These are phyloP conservation scores for Penicillium sp. DNA, from an alignment of 2,329 filamentous ascomycete genomes.

Conservation along the genomic window DNA sequence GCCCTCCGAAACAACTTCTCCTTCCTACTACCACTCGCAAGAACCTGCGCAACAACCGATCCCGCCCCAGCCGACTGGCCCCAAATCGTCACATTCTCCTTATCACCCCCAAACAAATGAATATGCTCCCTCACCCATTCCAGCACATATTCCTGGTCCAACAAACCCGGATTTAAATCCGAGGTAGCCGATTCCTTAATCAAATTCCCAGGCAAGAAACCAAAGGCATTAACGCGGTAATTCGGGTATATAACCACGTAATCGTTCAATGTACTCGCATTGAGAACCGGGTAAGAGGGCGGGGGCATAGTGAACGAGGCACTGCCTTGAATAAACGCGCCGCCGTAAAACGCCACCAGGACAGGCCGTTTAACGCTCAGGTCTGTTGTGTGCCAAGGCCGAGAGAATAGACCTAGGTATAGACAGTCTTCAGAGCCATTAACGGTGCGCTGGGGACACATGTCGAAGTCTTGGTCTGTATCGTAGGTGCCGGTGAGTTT, in stretches of 20 bases:
- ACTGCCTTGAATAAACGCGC: constrained; percentile 63
- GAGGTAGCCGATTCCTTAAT: constrained; percentile 49
- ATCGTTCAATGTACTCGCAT: constrained; percentile 57
- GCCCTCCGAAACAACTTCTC: constrained; percentile 56
- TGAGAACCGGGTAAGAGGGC: constrained; percentile 61
- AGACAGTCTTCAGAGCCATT: constrained; percentile 65
- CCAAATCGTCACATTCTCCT: constrained; percentile 56
- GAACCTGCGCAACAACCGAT: constrained; percentile 41
- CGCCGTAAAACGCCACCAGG: constrained; percentile 64
- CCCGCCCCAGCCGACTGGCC: constrained; percentile 63
- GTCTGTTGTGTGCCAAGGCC: constrained; percentile 53
- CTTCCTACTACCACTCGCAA: constrained; percentile 52
- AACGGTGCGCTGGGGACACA: constrained; percentile 63
- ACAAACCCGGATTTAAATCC: constrained; percentile 57
- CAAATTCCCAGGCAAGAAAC: constrained; percentile 57
- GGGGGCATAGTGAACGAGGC: constrained; percentile 62
- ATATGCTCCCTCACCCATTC: constrained; percentile 61
- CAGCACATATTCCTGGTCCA: constrained; percentile 58
- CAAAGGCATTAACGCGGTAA: constrained; percentile 63
- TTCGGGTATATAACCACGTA: constrained; percentile 58
- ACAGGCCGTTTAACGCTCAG: constrained; percentile 54
- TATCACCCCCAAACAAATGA: constrained; percentile 58
- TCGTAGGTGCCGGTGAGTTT: constrained; percentile 56
- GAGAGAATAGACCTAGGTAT: constrained; percentile 63
- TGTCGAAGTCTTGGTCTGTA: constrained; percentile 59